These are phyloP conservation scores for Geosmithia morbida DNA, from an alignment of 2,329 filamentous ascomycete genomes.

Conservation along the genomic window DNA sequence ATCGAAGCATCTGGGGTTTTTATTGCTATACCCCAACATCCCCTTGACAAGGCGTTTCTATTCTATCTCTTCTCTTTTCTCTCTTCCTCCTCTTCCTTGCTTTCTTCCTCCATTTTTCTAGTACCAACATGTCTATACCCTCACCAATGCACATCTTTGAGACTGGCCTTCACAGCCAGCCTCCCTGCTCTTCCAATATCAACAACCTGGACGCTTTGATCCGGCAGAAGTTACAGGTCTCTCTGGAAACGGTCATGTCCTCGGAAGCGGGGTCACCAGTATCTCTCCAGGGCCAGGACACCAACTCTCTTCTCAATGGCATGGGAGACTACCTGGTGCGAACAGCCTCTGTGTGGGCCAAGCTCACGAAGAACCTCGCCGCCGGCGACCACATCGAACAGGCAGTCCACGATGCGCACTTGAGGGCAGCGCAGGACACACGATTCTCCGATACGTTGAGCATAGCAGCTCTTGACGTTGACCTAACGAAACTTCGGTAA, in stretches of 20 bases:
- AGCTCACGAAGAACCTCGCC: slow-evolving; percentile 17
- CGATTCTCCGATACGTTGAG: slow-evolving; percentile 13
- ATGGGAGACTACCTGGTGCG: slow-evolving; percentile 20
- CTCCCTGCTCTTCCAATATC: slow-evolving; percentile 1
- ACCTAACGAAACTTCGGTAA: slow-evolving; percentile 18
- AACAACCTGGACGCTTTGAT: slow-evolving; percentile 12
- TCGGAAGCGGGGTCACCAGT: slow-evolving; percentile 1
- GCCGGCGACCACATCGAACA: slow-evolving; percentile 16
- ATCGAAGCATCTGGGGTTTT: too few relatives aligned
- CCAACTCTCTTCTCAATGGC: slow-evolving; percentile 11
- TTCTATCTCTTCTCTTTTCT: too few relatives aligned
- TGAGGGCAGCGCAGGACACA: slow-evolving; percentile 9
- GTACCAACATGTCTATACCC: slow-evolving; percentile 9
- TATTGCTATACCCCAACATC: too few relatives aligned
- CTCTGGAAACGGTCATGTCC: slow-evolving; percentile 9
- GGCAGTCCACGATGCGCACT: slow-evolving; percentile 12
- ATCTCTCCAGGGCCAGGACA: not conserved
- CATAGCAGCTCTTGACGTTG: slow-evolving; percentile 15
- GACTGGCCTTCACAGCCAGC: slow-evolving; percentile 7
- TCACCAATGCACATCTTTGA: slow-evolving; percentile 14
- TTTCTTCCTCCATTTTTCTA: not conserved
- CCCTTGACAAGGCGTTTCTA: too few relatives aligned
- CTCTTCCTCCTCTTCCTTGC: not conserved
- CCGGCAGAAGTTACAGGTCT: slow-evolving; percentile 12
- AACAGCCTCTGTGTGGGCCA: slow-evolving; percentile 17